These are phyloP conservation scores for Aethionema arabicum DNA, from an alignment of 345 rosid species.

Conservation along the genomic window DNA sequence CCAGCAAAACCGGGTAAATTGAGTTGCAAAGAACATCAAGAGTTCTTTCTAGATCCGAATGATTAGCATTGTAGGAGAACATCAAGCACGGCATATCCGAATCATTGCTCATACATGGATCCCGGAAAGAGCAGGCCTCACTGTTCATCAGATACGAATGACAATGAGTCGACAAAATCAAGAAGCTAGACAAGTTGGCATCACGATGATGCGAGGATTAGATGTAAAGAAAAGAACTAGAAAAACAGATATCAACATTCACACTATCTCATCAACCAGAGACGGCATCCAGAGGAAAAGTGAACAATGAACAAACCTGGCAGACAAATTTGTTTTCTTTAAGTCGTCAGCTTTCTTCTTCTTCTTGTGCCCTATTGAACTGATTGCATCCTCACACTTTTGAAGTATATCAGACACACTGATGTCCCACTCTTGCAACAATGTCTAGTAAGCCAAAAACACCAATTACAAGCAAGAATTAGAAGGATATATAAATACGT, in stretches of 20 bases:
- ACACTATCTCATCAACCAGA: constrained; percentile 18
- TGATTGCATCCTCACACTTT: constrained; percentile 66
- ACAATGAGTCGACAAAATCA: constrained; percentile 17
- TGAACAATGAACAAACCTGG: constrained; percentile 54
- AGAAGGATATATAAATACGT: constrained; percentile 3
- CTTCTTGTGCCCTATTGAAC: constrained; percentile 54
- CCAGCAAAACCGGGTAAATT: constrained; percentile 72
- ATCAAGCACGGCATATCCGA: constrained; percentile 63
- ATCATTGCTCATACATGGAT: constrained; percentile 40
- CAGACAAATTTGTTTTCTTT: constrained; percentile 48
- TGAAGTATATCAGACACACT: constrained; percentile 54
- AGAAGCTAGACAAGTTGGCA: constrained; percentile 18
- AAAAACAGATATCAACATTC: constrained; percentile 14
- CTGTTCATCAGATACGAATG: constrained; percentile 42
- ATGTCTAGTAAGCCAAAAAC: constrained; percentile 43
- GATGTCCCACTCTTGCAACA: constrained; percentile 54
- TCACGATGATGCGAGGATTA: constrained; percentile 2
- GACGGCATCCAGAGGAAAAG: constrained; percentile 22
- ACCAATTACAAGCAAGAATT: constrained; percentile 31
- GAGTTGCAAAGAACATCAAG: constrained; percentile 54
- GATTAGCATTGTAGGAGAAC: constrained; percentile 52
- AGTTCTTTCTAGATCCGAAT: constrained; percentile 46
- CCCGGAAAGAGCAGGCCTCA: constrained; percentile 63
- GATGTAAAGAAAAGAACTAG: constrained; percentile 21
- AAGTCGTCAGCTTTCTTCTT: constrained; percentile 53